Evolutionary conservation across 2,329 filamentous ascomycete genomes (phyloP), one percentile per base, ranked within the genome.

Genomic region (Cladorrhinum sp.): DNA sequence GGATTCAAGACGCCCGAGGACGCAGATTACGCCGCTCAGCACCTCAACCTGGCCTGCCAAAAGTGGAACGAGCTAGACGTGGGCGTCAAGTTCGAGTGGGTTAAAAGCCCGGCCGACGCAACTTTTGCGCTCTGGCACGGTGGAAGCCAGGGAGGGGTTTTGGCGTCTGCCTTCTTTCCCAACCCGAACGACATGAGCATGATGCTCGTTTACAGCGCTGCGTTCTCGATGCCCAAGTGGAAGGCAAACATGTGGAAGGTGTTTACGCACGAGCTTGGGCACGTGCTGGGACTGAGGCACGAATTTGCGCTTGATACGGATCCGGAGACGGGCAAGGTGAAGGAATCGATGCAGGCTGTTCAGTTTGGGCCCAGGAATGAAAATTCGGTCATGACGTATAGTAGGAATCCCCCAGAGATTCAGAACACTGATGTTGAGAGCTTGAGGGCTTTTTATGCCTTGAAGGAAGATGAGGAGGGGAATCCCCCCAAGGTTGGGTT

Each of bases 111-210:
- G 10, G 20, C 29, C 20, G 50, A 53, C 27, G 50, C 50, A 10
- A 36, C 50, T 22, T 53, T 53, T 38, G 50, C 50, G n/a, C 50
- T 53, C 24, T 53, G 50, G 27, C 27, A 36, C 50, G 50, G 50
- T 22, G 50, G 50, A n/a, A 32, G 36, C 50, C 29, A 18, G 18
- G 50, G 18, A 8, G 24, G 24, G 25, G 16, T 13, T 22, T 16
- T 53, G 12, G 50, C 50, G 5, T 36, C 25, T 3, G 50, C 27
- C 6, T 53, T 53, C 9, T 53, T 53, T 22, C 50, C 50, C 27
- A 53, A 53, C 18, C 27, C 50, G 18, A 53, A 53, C 27, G 50
- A 53, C 10, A n/a, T 53, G n/a, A 53, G 36, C 50, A 36, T 53
- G 25, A 20, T 53, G 50, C 27, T 36, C 2, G 50, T 53, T 4